Evolutionary conservation across 306 rosid genomes (phyloP).

Genomic region (Myrica gale): DNA sequence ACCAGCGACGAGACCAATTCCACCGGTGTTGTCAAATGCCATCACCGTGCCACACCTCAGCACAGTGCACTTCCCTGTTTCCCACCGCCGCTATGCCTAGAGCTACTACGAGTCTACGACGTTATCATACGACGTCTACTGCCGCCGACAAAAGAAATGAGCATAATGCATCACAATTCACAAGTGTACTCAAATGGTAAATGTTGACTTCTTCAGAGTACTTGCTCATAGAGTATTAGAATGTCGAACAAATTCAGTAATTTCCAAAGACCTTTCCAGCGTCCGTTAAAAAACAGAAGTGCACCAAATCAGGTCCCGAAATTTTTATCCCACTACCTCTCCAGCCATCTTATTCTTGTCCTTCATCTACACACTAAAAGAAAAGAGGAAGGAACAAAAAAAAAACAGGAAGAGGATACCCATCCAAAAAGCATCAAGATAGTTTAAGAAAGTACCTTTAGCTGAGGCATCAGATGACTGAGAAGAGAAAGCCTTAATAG

Average conservation of each 20-base stretch:
- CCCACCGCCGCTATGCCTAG: neutral
- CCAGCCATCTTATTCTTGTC: neutral
- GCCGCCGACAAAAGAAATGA: neutral
- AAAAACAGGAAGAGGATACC: neutral
- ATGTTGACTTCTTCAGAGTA: neutral
- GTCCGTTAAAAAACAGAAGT: neutral
- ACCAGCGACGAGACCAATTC: neutral
- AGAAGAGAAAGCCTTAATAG: constrained; percentile 46
- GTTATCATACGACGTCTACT: neutral
- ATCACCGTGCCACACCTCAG: neutral
- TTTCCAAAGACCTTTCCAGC: neutral
- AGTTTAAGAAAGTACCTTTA: constrained; percentile 28
- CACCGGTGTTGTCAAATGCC: neutral
- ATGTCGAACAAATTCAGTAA: neutral
- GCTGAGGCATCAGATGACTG: constrained; percentile 42
- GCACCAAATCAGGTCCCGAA: neutral
- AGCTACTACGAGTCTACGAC: neutral
- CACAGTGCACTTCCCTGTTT: neutral
- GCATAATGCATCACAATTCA: neutral
- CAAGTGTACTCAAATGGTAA: neutral
- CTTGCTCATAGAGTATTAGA: neutral
- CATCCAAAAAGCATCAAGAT: neutral
- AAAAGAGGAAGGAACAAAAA: neutral
- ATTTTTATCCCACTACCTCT: neutral
- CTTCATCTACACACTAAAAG: neutral